Conservation (phyloP, 805 yeast species). For the Cyberlindnera suaveolens region DNA sequence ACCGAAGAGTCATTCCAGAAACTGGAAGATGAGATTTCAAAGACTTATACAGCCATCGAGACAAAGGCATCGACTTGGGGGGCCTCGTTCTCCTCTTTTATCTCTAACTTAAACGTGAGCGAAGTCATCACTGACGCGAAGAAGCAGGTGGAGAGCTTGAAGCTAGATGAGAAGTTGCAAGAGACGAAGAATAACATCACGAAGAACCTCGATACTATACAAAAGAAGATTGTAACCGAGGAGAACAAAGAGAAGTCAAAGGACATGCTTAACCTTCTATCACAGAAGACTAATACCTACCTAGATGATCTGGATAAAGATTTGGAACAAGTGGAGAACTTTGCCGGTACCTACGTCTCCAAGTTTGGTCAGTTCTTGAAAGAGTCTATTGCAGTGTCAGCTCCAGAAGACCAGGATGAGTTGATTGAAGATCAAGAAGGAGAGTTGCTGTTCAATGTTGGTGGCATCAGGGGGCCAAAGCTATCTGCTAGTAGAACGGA, state of each 20-base stretch:
- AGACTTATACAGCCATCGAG: slow-evolving; percentile 42
- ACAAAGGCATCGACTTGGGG: slow-evolving; percentile 32
- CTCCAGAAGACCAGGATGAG: slow-evolving; percentile 14
- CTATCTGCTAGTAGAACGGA: slow-evolving; percentile 50
- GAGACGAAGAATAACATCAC: slow-evolving; percentile 9
- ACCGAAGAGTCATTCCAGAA: slow-evolving; percentile 49
- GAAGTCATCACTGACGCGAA: slow-evolving; percentile 24
- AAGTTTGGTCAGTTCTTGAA: slow-evolving; percentile 53
- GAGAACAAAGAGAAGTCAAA: slow-evolving; percentile 12
- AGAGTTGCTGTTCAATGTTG: slow-evolving; percentile 38
- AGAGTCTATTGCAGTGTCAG: slow-evolving; percentile 29
- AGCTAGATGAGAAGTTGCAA: slow-evolving; percentile 13
- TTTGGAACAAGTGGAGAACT: slow-evolving; percentile 65
- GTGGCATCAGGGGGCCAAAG: slow-evolving; percentile 22
- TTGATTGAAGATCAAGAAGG: slow-evolving; percentile 29
- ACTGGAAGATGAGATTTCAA: slow-evolving; percentile 48
- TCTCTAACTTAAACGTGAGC: slow-evolving; percentile 30
- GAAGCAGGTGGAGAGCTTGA: slow-evolving; percentile 18
- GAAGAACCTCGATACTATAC: slow-evolving; percentile 8
- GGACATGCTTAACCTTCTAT: slow-evolving; percentile 9
- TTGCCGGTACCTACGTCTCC: slow-evolving; percentile 54
- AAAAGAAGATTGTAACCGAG: slow-evolving; percentile 12
- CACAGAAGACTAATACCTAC: slow-evolving; percentile 47
- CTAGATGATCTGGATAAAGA: slow-evolving; percentile 69
- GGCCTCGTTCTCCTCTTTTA: slow-evolving; percentile 26